These are phyloP conservation scores for Ensete ventricosum DNA, from an alignment of 176 grass and related monocot species.

Conservation along the genomic window DNA sequence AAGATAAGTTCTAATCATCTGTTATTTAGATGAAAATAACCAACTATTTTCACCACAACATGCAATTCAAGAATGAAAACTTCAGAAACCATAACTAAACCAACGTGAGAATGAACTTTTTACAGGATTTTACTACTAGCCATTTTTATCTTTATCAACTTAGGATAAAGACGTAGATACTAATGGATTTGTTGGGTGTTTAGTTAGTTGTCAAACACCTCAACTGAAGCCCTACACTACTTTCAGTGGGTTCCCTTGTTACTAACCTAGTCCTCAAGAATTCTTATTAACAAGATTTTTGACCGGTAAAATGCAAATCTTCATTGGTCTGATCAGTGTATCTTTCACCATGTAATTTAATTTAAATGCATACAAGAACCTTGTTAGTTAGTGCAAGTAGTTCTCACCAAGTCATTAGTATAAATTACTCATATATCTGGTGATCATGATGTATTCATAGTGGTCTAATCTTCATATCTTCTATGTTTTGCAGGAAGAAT, in stretches of 20 bases:
- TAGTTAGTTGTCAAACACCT: neutral
- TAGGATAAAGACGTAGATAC: neutral
- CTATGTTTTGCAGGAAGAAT: slow-evolving; percentile 62
- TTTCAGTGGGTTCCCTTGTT: neutral
- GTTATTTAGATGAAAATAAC: neutral
- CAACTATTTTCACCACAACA: neutral
- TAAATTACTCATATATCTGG: neutral
- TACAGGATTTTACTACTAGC: neutral
- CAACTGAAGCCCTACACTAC: neutral
- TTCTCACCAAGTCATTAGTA: neutral
- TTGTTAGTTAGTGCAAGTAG: neutral
- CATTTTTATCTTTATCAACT: neutral
- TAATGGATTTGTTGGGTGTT: neutral
- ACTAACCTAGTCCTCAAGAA: neutral
- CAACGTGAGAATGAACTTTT: neutral
- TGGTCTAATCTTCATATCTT: neutral
- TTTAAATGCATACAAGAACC: neutral
- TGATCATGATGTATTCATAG: neutral
- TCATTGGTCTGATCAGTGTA: neutral
- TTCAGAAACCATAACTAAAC: neutral
- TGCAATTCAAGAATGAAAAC: neutral
- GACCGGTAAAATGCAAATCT: neutral
- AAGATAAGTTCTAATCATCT: neutral
- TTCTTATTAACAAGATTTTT: neutral
- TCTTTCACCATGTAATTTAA: neutral